phyloP scores from a whole-genome alignment of 2,329 filamentous ascomycete genomes.

The Teratosphaeria epicoccoides region DNA sequence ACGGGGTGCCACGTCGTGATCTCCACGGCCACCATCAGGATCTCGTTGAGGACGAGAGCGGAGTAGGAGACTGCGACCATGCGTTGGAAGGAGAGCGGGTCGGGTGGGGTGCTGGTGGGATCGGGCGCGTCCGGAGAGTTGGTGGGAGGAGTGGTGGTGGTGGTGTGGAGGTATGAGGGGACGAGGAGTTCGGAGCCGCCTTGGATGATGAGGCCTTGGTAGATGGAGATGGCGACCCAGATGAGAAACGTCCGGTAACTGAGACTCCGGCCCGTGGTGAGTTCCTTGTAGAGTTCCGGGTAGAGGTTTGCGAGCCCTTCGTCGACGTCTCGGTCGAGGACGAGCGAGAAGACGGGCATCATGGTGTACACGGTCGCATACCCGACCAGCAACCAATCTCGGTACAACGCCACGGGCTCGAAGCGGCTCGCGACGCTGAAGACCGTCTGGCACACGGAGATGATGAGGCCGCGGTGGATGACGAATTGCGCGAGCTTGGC shows the following conservation, averaged over 20 bases:
- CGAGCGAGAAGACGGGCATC: slow-evolving; percentile 80
- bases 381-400: slow-evolving; percentile 91
- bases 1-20: slow-evolving; percentile 94
- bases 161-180: slow-evolving; percentile 46
- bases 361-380: slow-evolving; percentile 97
- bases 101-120: slow-evolving; percentile 1
- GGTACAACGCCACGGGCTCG: slow-evolving; percentile 88
- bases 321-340: slow-evolving; percentile 90
- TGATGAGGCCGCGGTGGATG: slow-evolving; percentile 92
- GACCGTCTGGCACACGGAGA: slow-evolving; percentile 92
- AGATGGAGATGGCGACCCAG: slow-evolving; percentile 90
- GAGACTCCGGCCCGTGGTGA: slow-evolving; percentile 74
- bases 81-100: slow-evolving; percentile 23
- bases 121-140: slow-evolving; percentile 4
- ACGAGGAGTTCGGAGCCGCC: slow-evolving; percentile 84
- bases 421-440: slow-evolving; percentile 90
- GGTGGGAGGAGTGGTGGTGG: slow-evolving; percentile 7
- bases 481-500: slow-evolving; percentile 97
- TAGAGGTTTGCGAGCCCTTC: slow-evolving; percentile 89
- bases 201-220: slow-evolving; percentile 92
- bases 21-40: slow-evolving; percentile 93
- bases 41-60: slow-evolving; percentile 82
- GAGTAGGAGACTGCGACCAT: slow-evolving; percentile 93
- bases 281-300: slow-evolving; percentile 92
- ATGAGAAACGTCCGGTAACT: slow-evolving; percentile 93